Evolutionary conservation across 768 basidiomycete species (phyloP).

Genomic region (Suillus tomentosus): DNA sequence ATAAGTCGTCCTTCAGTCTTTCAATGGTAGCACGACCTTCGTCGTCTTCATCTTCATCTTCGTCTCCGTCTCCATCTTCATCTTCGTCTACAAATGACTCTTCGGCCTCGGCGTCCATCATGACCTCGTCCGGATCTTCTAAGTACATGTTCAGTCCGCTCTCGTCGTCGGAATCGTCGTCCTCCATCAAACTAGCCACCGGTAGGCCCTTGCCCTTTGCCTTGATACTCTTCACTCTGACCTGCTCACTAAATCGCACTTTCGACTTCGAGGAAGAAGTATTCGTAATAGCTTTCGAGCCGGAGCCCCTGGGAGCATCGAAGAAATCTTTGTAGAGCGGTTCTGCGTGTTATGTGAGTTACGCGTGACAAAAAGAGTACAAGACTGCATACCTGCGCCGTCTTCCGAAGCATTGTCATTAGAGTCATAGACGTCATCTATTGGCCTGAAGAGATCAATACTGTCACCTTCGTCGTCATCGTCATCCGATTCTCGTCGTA

Average conservation of each 20-base stretch:
- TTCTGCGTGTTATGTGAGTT: slow-evolving; percentile 41
- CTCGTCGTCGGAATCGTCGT: slow-evolving; percentile 38
- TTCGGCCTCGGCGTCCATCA: slow-evolving; percentile 29
- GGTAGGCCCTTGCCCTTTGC: slow-evolving; percentile 67
- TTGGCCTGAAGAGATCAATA: slow-evolving; percentile 67
- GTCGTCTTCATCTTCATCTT: slow-evolving; percentile 29
- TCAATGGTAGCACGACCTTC: slow-evolving; percentile 54
- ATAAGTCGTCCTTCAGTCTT: slow-evolving; percentile 75
- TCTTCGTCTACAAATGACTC: slow-evolving; percentile 24
- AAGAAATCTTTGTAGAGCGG: slow-evolving; percentile 81
- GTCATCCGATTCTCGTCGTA: slow-evolving; percentile 53
- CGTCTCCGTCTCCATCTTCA: slow-evolving; percentile 31
- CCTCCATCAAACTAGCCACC: slow-evolving; percentile 40
- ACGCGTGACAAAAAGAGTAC: slow-evolving; percentile 6
- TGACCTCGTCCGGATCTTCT: slow-evolving; percentile 41
- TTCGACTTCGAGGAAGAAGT: slow-evolving; percentile 27
- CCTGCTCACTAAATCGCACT: slow-evolving; percentile 82
- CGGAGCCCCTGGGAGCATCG: slow-evolving; percentile 50
- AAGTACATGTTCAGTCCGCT: slow-evolving; percentile 36
- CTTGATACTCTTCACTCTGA: slow-evolving; percentile 80
- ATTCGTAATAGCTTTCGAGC: slow-evolving; percentile 21
- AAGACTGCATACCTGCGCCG: slow-evolving; percentile 40
- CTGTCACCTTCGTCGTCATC: slow-evolving; percentile 50
- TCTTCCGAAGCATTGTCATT: slow-evolving; percentile 50
- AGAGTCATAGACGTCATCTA: slow-evolving; percentile 46